A percentile compares a stretch with the other conserved stretches of the same genome.
Conservation (phyloP, 78 protist species). For the Trichosphaerium sp. region DNA sequence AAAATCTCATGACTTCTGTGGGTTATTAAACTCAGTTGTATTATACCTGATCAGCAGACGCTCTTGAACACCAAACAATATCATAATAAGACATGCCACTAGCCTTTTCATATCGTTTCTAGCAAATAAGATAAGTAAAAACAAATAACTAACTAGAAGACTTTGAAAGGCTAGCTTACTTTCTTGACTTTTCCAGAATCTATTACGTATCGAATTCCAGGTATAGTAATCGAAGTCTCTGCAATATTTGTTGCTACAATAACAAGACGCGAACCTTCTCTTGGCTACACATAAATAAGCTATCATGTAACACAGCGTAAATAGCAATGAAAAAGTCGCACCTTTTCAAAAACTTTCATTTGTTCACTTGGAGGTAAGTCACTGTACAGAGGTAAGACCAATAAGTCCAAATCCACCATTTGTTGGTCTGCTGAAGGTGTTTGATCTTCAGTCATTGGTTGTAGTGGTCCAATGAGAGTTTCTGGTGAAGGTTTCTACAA, state of each 20-base stretch:
- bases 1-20: neutral
- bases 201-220: slow-evolving; percentile 78
- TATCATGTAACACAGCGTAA: neutral
- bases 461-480: too few species aligned
- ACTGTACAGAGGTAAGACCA: slow-evolving; percentile 91
- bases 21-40: neutral
- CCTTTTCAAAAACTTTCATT: slow-evolving; percentile 57
- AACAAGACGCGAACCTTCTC: slow-evolving; percentile 64
- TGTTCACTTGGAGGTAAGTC: slow-evolving; percentile 70
- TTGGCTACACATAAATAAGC: slow-evolving; percentile 38
- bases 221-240: slow-evolving; percentile 98
- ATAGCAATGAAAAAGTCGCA: neutral
- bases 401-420: slow-evolving; percentile 11
- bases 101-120: slow-evolving; percentile 1
- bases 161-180: neutral
- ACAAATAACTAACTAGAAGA: neutral
- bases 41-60: slow-evolving; percentile 56
- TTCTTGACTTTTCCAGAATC: slow-evolving; percentile 78
- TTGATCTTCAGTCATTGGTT: too few species aligned
- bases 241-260: slow-evolving; percentile 99
- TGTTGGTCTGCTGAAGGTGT: too few species aligned
- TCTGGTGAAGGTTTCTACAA: too few species aligned
- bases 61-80: slow-evolving; percentile 78
- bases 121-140: neutral
- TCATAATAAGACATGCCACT: slow-evolving; percentile 53